These are phyloP conservation scores for Trebouxiophyceae sp. DNA, from an alignment of 163 green algal species.

Conservation along the genomic window DNA sequence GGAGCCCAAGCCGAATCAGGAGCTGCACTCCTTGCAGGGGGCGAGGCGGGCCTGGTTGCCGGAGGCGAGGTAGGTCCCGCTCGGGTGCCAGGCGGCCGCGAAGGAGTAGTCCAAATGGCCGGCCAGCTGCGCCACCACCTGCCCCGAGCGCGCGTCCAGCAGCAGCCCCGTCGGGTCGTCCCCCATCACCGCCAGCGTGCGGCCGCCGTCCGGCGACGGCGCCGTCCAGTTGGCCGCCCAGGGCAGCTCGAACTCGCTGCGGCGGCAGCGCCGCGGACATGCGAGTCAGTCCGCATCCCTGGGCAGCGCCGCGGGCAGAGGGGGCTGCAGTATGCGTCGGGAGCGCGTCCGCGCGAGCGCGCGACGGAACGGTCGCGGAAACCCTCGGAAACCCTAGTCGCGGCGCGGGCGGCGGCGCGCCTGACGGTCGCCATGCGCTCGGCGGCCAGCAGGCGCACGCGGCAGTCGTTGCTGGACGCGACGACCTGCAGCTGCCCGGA, in stretches of 20 bases:
- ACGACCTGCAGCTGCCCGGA: constrained; percentile 34
- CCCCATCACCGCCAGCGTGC: constrained; percentile 71
- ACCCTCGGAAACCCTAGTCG: too few species aligned
- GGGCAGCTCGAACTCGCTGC: constrained; percentile 38
- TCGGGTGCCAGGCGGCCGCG: constrained; percentile 83
- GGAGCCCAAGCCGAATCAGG: background rate
- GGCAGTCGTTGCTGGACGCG: constrained; percentile 79
- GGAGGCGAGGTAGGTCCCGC: constrained; percentile 71
- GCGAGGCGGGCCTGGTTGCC: constrained; percentile 72
- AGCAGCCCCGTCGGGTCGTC: constrained; percentile 69
- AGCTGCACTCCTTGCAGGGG: background rate
- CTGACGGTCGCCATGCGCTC: too few species aligned
- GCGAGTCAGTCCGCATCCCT: too few species aligned
- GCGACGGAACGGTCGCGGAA: too few species aligned
- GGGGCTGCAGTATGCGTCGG: too few species aligned
- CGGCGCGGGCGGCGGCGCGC: too few species aligned
- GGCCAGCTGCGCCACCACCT: constrained; percentile 31
- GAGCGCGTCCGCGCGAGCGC: too few species aligned
- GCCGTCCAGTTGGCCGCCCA: constrained; percentile 86
- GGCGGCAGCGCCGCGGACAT: too few species aligned
- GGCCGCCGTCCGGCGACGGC: constrained; percentile 21
- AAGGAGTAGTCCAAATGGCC: constrained; percentile 91
- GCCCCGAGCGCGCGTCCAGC: constrained; percentile 51
- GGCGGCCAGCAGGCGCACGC: constrained; percentile 49
- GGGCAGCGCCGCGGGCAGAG: too few species aligned